These are phyloP conservation scores for Vanderwaltozyma polyspora DNA, from an alignment of 805 yeast species.

Conservation along the genomic window DNA sequence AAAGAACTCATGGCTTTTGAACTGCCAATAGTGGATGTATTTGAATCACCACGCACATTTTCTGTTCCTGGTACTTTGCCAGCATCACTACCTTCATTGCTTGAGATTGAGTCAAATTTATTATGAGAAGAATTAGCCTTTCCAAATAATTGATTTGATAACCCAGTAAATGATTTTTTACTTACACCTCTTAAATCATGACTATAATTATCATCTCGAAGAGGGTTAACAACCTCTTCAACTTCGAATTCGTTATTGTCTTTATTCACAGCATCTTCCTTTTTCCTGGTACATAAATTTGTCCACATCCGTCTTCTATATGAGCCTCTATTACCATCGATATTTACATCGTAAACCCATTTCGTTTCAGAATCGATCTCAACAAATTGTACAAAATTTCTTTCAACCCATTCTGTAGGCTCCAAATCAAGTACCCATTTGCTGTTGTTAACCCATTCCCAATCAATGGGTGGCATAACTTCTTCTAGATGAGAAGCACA, in stretches of 20 bases:
- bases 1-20: no score
- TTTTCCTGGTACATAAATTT: slow-evolving; percentile 28
- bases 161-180: slow-evolving; percentile 11
- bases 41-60: no score
- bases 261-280: slow-evolving; percentile 4
- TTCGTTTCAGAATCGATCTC: slow-evolving; percentile 62
- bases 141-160: no score
- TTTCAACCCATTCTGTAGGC: slow-evolving; percentile 53
- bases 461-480: slow-evolving; percentile 47
- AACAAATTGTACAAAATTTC: slow-evolving; percentile 42
- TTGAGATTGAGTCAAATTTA: no score
- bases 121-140: no score
- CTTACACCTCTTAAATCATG: slow-evolving; percentile 14
- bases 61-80: no score
- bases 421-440: slow-evolving; percentile 60
- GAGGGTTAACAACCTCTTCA: slow-evolving; percentile 14
- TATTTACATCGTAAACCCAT: slow-evolving; percentile 66
- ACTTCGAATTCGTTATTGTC: neutral
- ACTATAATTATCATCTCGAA: slow-evolving; percentile 7
- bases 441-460: slow-evolving; percentile 36
- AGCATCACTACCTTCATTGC: no score
- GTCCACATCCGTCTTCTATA: slow-evolving; percentile 63
- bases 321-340: slow-evolving; percentile 24
- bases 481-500: slow-evolving; percentile 19
- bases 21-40: no score